Percentiles rank a stretch among this genome's conserved stretches.
These are phyloP conservation scores for Neurospora sp. DNA, from an alignment of 495 filamentous ascomycete species.

Conservation along the genomic window DNA sequence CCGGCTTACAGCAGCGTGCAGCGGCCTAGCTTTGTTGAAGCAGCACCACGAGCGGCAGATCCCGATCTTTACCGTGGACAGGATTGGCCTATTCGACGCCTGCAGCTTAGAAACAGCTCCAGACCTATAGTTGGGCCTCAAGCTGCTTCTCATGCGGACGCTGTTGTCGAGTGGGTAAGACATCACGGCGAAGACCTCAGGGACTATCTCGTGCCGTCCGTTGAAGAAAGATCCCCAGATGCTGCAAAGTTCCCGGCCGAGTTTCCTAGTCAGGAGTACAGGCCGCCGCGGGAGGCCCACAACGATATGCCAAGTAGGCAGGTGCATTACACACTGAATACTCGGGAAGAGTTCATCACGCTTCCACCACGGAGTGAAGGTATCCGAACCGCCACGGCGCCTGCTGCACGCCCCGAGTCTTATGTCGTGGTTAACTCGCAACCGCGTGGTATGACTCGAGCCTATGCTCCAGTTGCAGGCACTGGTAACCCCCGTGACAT, in stretches of 20 bases:
- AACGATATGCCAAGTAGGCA: neutral
- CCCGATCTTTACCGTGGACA: neutral
- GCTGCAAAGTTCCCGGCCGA: constrained; percentile 2
- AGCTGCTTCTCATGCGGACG: neutral
- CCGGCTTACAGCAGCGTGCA: neutral
- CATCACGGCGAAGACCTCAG: constrained; percentile 19
- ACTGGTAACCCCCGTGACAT: neutral
- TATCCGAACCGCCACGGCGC: neutral
- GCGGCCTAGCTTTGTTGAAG: neutral
- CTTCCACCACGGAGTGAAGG: constrained; percentile 12
- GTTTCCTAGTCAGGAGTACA: neutral
- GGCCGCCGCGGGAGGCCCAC: neutral
- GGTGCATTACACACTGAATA: neutral
- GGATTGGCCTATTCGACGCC: neutral
- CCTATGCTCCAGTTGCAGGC: neutral
- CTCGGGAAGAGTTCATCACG: constrained; percentile 16
- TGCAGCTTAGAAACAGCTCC: neutral
- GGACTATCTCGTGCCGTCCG: constrained; percentile 31
- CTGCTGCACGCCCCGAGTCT: neutral
- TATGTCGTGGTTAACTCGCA: constrained; percentile 2
- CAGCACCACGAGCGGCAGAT: neutral
- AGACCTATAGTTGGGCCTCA: constrained; percentile 15
- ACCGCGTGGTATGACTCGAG: neutral
- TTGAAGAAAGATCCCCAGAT: constrained; percentile 27
- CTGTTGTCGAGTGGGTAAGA: constrained; percentile 7